phyloP scores from a whole-genome alignment of 164 flowering plant genomes.

The Dillenia turbinata region DNA sequence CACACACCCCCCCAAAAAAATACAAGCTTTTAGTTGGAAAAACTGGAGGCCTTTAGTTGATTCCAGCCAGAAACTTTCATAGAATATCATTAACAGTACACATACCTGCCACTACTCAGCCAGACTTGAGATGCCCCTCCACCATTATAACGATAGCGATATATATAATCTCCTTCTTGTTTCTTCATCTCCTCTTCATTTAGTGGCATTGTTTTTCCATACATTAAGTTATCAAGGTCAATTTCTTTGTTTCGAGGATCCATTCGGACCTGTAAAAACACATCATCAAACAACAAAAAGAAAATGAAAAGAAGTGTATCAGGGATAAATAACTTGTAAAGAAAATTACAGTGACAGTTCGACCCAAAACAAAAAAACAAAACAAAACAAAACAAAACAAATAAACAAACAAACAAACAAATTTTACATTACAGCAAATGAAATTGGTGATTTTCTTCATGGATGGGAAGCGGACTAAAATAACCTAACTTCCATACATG shows the following conservation, averaged over 20 bases:
- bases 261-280: slow-evolving; percentile 68
- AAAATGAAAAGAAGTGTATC: neutral
- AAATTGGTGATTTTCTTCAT: neutral
- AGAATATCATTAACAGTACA: neutral
- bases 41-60: no score
- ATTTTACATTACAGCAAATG: neutral
- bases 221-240: slow-evolving; percentile 76
- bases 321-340: neutral
- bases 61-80: no score
- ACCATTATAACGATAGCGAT: slow-evolving; percentile 88
- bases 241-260: slow-evolving; percentile 89
- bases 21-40: no score
- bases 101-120: slow-evolving; percentile 89
- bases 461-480: neutral
- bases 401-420: no score
- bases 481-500: neutral
- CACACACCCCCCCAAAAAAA: no score
- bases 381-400: neutral
- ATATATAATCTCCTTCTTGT: slow-evolving; percentile 89
- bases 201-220: slow-evolving; percentile 43
- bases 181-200: slow-evolving; percentile 76
- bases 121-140: slow-evolving; percentile 99
- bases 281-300: neutral
- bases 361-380: neutral
- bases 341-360: neutral